Evolutionary conservation across 163 green algal genomes (phyloP), one percentile per base, ranked within the genome.

Genomic region (Prototheca cutis): DNA sequence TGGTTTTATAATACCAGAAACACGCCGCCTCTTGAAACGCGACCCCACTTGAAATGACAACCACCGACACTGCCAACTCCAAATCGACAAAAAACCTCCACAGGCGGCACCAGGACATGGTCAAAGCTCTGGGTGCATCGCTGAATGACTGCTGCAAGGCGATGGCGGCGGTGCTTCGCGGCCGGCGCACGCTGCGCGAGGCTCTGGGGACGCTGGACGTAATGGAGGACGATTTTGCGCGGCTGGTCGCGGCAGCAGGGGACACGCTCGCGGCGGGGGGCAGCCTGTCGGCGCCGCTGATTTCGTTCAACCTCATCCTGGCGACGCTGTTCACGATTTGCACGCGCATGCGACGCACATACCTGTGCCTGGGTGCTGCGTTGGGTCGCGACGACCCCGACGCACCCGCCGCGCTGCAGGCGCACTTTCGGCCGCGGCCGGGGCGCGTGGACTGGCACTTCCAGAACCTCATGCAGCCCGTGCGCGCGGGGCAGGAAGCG

Each of bases 391-490:
- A 51, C 42, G 42, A 51, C 42, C 42, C 42, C 13, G 42, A 21
- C 42, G 42, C 42, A 21, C 10, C 5, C 13, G 42, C 42, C 42
- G 42, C 17, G 10, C 42, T 51, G 42, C 13, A 51, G 10, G 13
- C 13, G 10, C 42, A 51, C 42, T 51, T 51, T 21, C 42, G 17
- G 13, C n/a, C n/a, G n/a, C 42, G 13, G 42, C 18, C 23, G 13
- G 13, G 17, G 10, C 10, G 27, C 34, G 6, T 55, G 34, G 15
- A 54, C 18, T 69, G 62, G 62, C 29, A 58, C 55, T 59, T 69
- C 6, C 6, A 23, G 1, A 8, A 34, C 1, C 23, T 69, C 29
- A 69, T 57, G 48, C 45, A 55, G 48, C 54, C 52, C 45, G 7
- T 55, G n/a, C 48, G 19, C n/a, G 7, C 5, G 10, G 1, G 48